These are phyloP conservation scores for Phytopythium vexans DNA, from an alignment of 352 stramenopile genomes.

Conservation along the genomic window DNA sequence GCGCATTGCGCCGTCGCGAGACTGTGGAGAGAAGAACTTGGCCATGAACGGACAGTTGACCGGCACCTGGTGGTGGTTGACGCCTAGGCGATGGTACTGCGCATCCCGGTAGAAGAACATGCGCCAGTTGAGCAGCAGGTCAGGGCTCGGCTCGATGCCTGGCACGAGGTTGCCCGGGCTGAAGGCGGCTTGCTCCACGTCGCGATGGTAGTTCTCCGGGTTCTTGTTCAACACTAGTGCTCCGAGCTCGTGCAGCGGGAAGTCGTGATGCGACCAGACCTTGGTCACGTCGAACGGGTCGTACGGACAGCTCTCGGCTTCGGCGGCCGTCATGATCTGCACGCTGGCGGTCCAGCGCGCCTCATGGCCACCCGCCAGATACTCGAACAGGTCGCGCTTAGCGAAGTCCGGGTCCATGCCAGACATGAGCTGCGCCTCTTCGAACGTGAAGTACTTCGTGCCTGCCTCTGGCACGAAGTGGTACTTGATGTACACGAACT, in stretches of 20 bases:
- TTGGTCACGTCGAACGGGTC: slow-evolving; percentile 91
- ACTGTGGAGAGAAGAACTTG: slow-evolving; percentile 15
- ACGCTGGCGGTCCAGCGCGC: slow-evolving; percentile 82
- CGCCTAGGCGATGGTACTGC: slow-evolving; percentile 82
- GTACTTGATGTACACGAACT: slow-evolving; percentile 85
- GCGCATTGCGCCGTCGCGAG: slow-evolving; percentile 59
- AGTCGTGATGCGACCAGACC: slow-evolving; percentile 83
- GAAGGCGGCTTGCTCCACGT: slow-evolving; percentile 91
- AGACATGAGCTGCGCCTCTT: slow-evolving; percentile 58
- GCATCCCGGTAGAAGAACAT: slow-evolving; percentile 91
- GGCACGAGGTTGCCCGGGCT: slow-evolving; percentile 84
- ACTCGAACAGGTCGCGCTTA: slow-evolving; percentile 85
- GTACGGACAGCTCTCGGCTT: slow-evolving; percentile 54
- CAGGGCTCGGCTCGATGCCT: slow-evolving; percentile 81
- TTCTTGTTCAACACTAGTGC: slow-evolving; percentile 85
- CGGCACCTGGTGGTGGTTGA: slow-evolving; percentile 89
- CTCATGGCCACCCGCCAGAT: slow-evolving; percentile 62
- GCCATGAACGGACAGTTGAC: slow-evolving; percentile 81
- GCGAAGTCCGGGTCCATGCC: slow-evolving; percentile 77
- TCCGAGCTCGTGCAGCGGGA: slow-evolving; percentile 77
- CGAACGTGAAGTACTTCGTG: slow-evolving; percentile 66
- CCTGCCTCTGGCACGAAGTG: slow-evolving; percentile 89
- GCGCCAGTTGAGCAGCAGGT: slow-evolving; percentile 87
- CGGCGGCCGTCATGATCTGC: slow-evolving; percentile 81
- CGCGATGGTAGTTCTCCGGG: slow-evolving; percentile 86